phyloP scores from a whole-genome alignment of 108 stramenopile species.

The Chaetoceros tenuissimus region DNA sequence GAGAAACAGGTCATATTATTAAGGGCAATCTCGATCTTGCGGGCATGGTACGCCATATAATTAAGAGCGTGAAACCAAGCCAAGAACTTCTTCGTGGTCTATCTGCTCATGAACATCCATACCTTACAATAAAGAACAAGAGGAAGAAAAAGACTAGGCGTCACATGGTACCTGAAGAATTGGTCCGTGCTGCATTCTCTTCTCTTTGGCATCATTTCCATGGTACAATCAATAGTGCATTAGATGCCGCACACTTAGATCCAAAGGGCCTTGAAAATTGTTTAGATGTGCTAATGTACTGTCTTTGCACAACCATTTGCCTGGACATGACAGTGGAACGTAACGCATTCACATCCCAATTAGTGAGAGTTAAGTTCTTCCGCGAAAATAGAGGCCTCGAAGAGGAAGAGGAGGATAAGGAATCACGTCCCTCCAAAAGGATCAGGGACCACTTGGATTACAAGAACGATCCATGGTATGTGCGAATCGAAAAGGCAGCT shows the following conservation, averaged over 20 bases:
- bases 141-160: background rate
- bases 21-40: conserved; percentile 20
- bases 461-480: conserved; percentile 20
- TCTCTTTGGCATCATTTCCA: conserved; percentile 73
- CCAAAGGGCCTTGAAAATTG: conserved; percentile 47
- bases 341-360: conserved; percentile 58
- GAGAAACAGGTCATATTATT: conserved; percentile 18
- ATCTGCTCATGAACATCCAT: conserved; percentile 44
- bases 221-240: conserved; percentile 50
- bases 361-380: conserved; percentile 61
- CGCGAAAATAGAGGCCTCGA: conserved; percentile 28
- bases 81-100: conserved; percentile 73
- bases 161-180: conserved; percentile 18
- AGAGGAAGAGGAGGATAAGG: conserved; percentile 4
- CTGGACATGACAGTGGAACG: conserved; percentile 69
- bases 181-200: conserved; percentile 37
- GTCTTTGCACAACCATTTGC: conserved; percentile 68
- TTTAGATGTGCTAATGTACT: conserved; percentile 67
- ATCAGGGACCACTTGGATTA: background rate
- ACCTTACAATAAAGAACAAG: conserved; percentile 35
- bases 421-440: conserved; percentile 3
- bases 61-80: conserved; percentile 49
- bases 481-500: conserved; percentile 7
- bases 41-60: conserved; percentile 26
- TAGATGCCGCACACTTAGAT: conserved; percentile 74